These are phyloP conservation scores for Daldinia concentrica DNA, from an alignment of 495 filamentous ascomycete genomes.

Conservation along the genomic window DNA sequence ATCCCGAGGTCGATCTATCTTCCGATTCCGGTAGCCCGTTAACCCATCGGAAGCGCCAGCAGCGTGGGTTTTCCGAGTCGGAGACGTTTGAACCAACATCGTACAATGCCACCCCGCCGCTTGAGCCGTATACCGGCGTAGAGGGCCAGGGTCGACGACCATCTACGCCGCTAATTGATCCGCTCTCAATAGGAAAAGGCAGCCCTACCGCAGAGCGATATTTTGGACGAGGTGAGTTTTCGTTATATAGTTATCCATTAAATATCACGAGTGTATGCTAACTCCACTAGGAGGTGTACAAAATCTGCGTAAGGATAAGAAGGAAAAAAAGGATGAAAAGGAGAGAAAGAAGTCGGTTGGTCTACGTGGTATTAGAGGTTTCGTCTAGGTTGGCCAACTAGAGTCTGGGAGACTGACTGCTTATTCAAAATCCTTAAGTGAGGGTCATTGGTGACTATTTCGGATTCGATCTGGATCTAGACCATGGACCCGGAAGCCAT, in stretches of 20 bases:
- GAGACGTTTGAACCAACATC: constrained; percentile 47
- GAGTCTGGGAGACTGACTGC: background rate
- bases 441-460: background rate
- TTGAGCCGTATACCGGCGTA: constrained; percentile 37
- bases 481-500: background rate
- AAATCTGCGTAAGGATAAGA: constrained; percentile 64
- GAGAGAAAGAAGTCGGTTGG: constrained; percentile 63
- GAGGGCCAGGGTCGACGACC: constrained; percentile 33
- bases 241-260: background rate
- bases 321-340: constrained; percentile 59
- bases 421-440: background rate
- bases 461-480: background rate
- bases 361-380: constrained; percentile 62
- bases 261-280: constrained; percentile 44
- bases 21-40: constrained; percentile 38
- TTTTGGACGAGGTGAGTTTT: constrained; percentile 55
- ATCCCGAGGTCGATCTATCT: constrained; percentile 36
- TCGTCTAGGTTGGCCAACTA: constrained; percentile 46
- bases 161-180: constrained; percentile 44
- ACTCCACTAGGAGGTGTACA: constrained; percentile 61
- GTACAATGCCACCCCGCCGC: constrained; percentile 50
- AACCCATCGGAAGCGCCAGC: constrained; percentile 36
- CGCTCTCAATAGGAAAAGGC: constrained; percentile 39
- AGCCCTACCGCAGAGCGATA: constrained; percentile 58
- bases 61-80: constrained; percentile 50